Conservation (phyloP, 1,284 basidiomycete genomes). For the Papiliotrema fonsecae region DNA sequence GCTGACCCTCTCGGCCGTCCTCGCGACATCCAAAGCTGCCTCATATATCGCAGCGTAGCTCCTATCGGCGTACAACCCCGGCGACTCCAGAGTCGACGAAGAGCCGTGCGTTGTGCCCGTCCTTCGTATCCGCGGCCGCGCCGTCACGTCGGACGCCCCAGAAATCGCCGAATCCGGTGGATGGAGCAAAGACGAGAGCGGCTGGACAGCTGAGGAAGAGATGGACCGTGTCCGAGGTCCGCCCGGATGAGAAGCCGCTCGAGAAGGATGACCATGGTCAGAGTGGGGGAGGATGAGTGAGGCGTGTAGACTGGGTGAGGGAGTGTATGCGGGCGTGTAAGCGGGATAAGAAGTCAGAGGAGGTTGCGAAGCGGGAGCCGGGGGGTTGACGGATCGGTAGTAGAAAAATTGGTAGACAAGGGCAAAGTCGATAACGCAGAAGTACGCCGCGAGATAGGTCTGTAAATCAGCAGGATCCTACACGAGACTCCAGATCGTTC, state of each 20-base stretch:
- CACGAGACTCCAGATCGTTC: no score
- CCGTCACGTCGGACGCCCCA: not conserved
- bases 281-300: conserved; percentile 16
- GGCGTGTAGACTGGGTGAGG: conserved; percentile 7
- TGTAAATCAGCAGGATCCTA: conserved; percentile 43
- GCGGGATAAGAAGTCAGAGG: conserved; percentile 2
- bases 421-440: conserved; percentile 69
- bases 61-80: not conserved
- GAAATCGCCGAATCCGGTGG: not conserved
- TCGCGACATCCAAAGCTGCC: conserved; percentile 45
- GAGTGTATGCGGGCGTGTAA: not conserved
- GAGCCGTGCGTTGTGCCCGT: not conserved
- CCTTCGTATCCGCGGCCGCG: not conserved
- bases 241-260: conserved; percentile 9
- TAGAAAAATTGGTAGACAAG: conserved; percentile 74
- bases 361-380: not conserved
- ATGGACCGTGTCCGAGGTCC: not conserved
- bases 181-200: not conserved
- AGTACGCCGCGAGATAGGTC: conserved; percentile 84
- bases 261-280: no score
- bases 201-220: not conserved
- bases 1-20: conserved; percentile 43
- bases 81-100: not conserved
- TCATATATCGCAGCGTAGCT: conserved; percentile 39
- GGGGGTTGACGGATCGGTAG: conserved; percentile 49